Conservation (phyloP, 441 rosid genomes). For the Pelargonium citronellum region DNA sequence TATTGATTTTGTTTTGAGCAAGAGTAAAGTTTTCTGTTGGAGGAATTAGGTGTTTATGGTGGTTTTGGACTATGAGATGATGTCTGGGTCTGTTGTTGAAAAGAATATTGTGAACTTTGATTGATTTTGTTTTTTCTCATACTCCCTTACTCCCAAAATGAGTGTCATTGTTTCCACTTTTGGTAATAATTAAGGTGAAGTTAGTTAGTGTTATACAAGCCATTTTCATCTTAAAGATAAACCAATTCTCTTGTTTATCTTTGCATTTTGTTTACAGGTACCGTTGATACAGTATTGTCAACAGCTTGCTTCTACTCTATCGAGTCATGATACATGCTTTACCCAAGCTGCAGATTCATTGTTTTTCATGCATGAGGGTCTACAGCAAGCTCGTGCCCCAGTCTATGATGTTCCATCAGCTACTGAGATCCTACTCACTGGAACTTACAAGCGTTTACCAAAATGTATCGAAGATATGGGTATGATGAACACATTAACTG, state of each 20-base stretch:
- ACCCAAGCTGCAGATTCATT: constrained; percentile 94
- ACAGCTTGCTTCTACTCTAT: constrained; percentile 81
- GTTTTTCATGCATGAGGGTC: constrained; percentile 95
- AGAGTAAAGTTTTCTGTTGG: too few species aligned
- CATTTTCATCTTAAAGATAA: not conserved
- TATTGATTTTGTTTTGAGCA: too few species aligned
- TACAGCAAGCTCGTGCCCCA: constrained; percentile 98
- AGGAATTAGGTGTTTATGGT: too few species aligned
- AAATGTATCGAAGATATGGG: constrained; percentile 93
- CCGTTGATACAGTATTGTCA: constrained; percentile 83
- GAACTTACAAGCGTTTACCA: constrained; percentile 85
- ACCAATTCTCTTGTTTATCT: constrained; percentile 9
- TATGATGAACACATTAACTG: constrained; percentile 58
- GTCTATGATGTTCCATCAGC: constrained; percentile 97
- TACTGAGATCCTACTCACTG: constrained; percentile 76
- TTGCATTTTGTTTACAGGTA: constrained; percentile 49
- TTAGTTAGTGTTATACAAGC: not conserved
- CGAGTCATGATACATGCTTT: constrained; percentile 87
- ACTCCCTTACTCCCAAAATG: too few species aligned
- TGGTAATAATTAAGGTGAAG: too few species aligned
- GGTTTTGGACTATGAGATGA: too few species aligned
- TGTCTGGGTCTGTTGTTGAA: too few species aligned
- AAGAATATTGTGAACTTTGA: too few species aligned
- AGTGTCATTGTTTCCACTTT: too few species aligned
- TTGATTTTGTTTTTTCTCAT: too few species aligned